These are phyloP conservation scores for Globisporangium barbulae DNA, from an alignment of 352 stramenopile species.

Conservation along the genomic window DNA sequence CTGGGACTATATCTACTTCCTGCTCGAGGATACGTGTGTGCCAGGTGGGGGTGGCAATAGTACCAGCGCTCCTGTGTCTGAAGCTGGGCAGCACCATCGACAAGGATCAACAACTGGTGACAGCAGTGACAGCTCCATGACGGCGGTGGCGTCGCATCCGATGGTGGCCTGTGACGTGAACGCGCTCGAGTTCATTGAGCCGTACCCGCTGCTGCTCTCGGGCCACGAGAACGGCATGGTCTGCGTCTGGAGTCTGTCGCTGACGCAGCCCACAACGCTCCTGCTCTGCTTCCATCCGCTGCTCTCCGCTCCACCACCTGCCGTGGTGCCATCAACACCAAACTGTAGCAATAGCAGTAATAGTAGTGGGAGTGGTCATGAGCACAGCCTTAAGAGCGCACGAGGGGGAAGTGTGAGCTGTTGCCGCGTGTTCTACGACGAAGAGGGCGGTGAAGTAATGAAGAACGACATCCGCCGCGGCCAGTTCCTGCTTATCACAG, in stretches of 20 bases:
- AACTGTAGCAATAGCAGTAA: background rate
- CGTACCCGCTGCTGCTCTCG: conserved; percentile 65
- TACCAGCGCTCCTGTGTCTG: background rate
- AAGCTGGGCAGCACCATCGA: too few relatives aligned
- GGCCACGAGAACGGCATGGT: conserved; percentile 69
- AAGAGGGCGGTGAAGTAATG: conserved; percentile 51
- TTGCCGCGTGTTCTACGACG: conserved; percentile 59
- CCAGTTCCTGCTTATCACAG: conserved; percentile 38
- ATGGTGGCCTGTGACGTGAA: conserved; percentile 45
- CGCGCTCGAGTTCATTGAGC: conserved; percentile 67
- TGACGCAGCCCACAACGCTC: conserved; percentile 37
- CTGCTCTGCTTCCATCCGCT: conserved; percentile 36
- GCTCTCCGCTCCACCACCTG: background rate
- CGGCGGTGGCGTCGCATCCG: background rate
- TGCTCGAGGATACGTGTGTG: conserved; percentile 60
- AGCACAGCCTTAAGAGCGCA: conserved; percentile 2
- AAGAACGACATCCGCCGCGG: conserved; percentile 43
- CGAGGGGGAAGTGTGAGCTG: conserved; percentile 34
- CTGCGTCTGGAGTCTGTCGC: conserved; percentile 55
- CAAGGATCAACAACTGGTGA: too few relatives aligned
- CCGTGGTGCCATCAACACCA: background rate
- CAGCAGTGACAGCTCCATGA: conserved; percentile 10
- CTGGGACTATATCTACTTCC: conserved; percentile 86
- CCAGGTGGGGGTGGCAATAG: background rate
- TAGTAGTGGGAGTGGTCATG: background rate